These are phyloP conservation scores for Pisolithus albus DNA, from an alignment of 768 basidiomycete species.

Conservation along the genomic window DNA sequence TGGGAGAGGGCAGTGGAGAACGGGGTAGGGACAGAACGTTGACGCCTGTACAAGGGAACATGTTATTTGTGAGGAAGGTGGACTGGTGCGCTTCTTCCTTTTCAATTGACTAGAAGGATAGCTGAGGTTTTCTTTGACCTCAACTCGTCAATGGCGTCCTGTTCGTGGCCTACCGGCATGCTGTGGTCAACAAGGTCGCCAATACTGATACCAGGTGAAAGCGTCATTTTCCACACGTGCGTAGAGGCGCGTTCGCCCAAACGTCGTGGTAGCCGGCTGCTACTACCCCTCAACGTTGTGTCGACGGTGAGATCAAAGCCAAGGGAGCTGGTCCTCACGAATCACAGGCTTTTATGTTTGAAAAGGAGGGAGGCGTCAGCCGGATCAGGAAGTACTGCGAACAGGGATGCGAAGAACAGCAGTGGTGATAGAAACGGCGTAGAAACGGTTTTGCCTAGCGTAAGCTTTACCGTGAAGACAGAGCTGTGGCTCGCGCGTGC, in stretches of 20 bases:
- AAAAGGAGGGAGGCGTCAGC: conserved; percentile 33
- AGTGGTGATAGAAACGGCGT: not conserved
- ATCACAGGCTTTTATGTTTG: conserved; percentile 48
- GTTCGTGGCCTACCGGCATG: not conserved
- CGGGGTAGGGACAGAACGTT: conserved; percentile 48
- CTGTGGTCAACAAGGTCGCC: conserved; percentile 22
- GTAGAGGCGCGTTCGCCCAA: conserved; percentile 51
- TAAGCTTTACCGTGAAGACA: conserved; percentile 39
- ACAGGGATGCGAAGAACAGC: not conserved
- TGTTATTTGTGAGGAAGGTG: conserved; percentile 21
- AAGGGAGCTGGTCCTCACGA: conserved; percentile 52
- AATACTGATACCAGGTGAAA: conserved; percentile 40
- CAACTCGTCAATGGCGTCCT: not conserved
- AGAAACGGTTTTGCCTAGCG: conserved; percentile 2
- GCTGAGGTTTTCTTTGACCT: not conserved
- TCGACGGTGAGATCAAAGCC: conserved; percentile 43
- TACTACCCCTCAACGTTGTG: conserved; percentile 43
- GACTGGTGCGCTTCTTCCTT: conserved; percentile 37
- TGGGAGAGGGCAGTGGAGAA: conserved; percentile 25
- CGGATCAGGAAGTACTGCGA: conserved; percentile 9
- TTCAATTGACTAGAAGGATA: not conserved
- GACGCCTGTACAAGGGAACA: conserved; percentile 51
- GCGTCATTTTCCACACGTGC: conserved; percentile 41
- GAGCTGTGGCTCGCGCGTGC: conserved; percentile 29
- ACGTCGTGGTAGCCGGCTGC: conserved; percentile 51